phyloP scores from a whole-genome alignment of 352 stramenopile species.

The Globisporangium camurandrum region DNA sequence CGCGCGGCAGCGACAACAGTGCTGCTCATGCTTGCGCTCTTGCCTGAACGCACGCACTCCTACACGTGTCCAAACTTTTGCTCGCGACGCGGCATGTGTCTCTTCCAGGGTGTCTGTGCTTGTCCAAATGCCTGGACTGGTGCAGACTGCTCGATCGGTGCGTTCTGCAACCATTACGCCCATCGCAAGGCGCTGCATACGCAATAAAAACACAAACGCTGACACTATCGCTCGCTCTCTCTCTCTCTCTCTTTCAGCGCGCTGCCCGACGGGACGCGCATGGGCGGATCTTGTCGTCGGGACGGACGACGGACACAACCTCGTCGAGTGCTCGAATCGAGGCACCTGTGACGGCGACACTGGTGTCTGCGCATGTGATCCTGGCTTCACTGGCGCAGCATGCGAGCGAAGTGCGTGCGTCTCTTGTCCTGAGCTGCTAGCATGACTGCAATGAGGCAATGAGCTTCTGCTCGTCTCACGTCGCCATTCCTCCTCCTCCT shows the following conservation, averaged over 20 bases:
- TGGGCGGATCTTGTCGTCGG: slow-evolving; percentile 66
- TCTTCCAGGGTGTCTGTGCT: slow-evolving; percentile 40
- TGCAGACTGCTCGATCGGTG: slow-evolving; percentile 52
- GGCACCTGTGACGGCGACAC: slow-evolving; percentile 50
- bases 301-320: slow-evolving; percentile 70
- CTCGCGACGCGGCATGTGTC: slow-evolving; percentile 56
- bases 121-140: slow-evolving; percentile 44
- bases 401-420: slow-evolving; percentile 60
- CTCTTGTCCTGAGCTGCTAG: not conserved
- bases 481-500: too few species aligned
- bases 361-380: slow-evolving; percentile 52
- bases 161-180: not conserved
- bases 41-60: not conserved
- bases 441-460: too few species aligned
- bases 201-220: too few species aligned
- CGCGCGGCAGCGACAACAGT: not conserved
- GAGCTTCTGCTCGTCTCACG: too few species aligned
- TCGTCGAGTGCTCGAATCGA: slow-evolving; percentile 85
- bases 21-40: not conserved
- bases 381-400: slow-evolving; percentile 69
- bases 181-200: not conserved
- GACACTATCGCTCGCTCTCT: too few species aligned
- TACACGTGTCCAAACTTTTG: slow-evolving; percentile 70
- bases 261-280: slow-evolving; percentile 51
- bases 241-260: slow-evolving; percentile 16